Evolutionary conservation across 257 asterid species (phyloP), one percentile per base, ranked within the genome.

Genomic region (Solanum microdontum): DNA sequence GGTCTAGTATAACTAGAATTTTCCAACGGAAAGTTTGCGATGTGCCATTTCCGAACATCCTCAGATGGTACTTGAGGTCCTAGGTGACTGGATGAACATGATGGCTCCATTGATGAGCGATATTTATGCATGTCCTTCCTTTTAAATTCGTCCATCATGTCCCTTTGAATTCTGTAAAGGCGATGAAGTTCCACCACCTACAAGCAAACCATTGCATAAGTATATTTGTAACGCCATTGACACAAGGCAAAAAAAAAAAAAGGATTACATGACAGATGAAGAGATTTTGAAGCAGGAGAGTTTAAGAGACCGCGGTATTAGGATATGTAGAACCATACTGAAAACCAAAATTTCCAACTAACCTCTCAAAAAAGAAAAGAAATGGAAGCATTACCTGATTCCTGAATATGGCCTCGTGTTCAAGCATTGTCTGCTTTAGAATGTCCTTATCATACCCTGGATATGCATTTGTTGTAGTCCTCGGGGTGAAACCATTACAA

Each of bases 141-240:
- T 87, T 89, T 91, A 72, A 88, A 86, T 82, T 94, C 98, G 72
- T 94, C 98, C 99, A 96, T 96, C 98, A 96, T 93, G 91, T 93
- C 97, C 93, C 95, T 93, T 90, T 96, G 98, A 88, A 93, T 94
- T 91, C 94, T 92, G 88, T 96, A 96, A 62, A 96, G 92, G 69
- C 98, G 96, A 88, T 96, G 99, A 89, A 96, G 98, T 89, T 96
- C 98, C 84, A 36, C 89, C 80, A 96, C 98, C 99, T 96, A 86
- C 83, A 73, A 24, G 89, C 76, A 80, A 84, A 75, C 62, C 83
- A 39, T 60, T 34, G 48, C 80, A 69, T 84, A 40, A 77, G 87
- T 64, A 89, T 88, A 87, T 68, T 72, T 13, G 76, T 11, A 26
- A 73, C 33, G 43, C 17, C 2, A 15, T 19, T 17, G 43, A 17